Base-by-base conservation (phyloP, 768 basidiomycete species). In the Cystofilobasidium macerans region DNA sequence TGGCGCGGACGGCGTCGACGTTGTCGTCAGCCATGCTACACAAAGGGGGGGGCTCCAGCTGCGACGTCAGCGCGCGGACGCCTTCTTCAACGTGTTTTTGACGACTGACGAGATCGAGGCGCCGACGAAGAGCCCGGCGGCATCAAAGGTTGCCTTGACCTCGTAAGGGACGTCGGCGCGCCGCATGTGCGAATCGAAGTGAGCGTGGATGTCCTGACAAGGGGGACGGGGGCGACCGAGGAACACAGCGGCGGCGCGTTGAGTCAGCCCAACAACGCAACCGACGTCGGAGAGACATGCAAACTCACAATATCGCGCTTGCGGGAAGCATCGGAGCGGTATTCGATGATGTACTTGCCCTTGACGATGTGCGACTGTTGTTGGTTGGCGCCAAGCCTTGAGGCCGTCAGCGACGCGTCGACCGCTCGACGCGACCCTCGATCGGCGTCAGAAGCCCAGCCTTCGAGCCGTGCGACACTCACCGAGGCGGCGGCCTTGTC, bases 181-280 rank as follows among this genome's bases (percentile, higher is more conserved):
- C 60, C 62, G 57, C 65, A 67, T 67, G 40, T 67, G 65, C 18
- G 54, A 36, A 28, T 48, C 56, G 30, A 67, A 67, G 54, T 61
- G 60, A 7, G n/a, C 65, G 32, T 67, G 65, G 9, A 59, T 14
- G 32, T 65, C 57, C 64, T 65, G 57, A 26, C 42, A 42, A 42
- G 16, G 42, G 42, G 26, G 4, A 9, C 9, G 30, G 51, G n/a
- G n/a, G n/a, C n/a, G n/a, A n/a, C n/a, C n/a, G n/a, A n/a, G n/a
- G n/a, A n/a, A n/a, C n/a, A n/a, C n/a, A n/a, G 28, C 8, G 28
- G 32, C 28, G 8, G n/a, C n/a, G n/a, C n/a, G n/a, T n/a, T n/a
- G n/a, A n/a, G n/a, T n/a, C n/a, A n/a, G n/a, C n/a, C n/a, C n/a
- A n/a, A n/a, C n/a, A n/a, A n/a, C n/a, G n/a, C n/a, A n/a, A n/a